Evolutionary conservation across 208 protist species (phyloP), one percentile per base, ranked within the genome.

Genomic region (Acanthamoeba royreba): DNA sequence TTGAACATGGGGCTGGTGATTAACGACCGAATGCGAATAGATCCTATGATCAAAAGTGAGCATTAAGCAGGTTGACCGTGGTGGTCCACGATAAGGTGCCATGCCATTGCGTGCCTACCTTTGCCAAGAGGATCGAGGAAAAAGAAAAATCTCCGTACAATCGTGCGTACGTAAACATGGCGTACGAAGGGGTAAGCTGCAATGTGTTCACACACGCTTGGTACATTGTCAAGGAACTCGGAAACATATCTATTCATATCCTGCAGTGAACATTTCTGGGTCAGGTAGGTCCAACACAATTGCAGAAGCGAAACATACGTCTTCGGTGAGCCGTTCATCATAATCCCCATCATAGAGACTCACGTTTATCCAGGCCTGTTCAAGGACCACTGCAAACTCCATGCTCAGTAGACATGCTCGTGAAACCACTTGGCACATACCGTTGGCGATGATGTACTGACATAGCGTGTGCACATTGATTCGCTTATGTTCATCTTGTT

Each of bases 1-100:
- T 85, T 85, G 43, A 85, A 85, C 74, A 85, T 85, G 74, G 74
- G 74, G 17, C 53, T 45, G n/a, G 38, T 85, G 38, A 85, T 53
- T 25, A 85, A 33, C 8, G 74, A 40, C 43, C 74, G 74, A 53
- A 85, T 85, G 38, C 42, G 74, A 28, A 85, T 85, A 4, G 74
- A 53, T 17, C 74, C 74, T 85, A 33, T 17, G 53, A 0, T 46
- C 19, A 2, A 8, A 43, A 77, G 38, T n/a, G 8, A 9, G 38
- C 0, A 42, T n/a, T 4, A 77, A 42, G 25, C n/a, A 38, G 49
- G 49, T 55, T 55, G 38, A 15, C 31, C 28, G 19, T 47, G 69
- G 38, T 13, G 31, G 0, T 7, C 40, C 9, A 0, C 9, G 8
- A 42, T 4, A 1, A 22, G 33, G 69, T n/a, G n/a, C n/a, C n/a